Conservation (phyloP, 768 basidiomycete species). For the Boletus pseudo-olivaceus region DNA sequence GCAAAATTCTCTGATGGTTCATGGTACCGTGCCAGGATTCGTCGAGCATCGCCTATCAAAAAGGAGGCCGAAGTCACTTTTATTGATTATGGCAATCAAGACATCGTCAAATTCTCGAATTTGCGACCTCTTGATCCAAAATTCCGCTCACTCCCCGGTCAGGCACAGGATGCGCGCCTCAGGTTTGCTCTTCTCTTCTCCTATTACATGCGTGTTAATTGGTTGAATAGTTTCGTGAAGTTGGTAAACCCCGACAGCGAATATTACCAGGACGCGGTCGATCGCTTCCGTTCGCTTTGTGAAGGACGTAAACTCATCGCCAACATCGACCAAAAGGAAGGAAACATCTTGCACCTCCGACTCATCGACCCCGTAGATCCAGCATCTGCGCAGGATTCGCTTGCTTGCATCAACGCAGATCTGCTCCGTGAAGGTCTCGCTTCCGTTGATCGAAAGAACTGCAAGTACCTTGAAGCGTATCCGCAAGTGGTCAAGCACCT, state of each 20-base stretch:
- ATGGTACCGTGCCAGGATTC: conserved; percentile 96
- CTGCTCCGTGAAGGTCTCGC: conserved; percentile 87
- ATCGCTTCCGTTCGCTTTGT: conserved; percentile 79
- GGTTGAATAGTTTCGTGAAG: conserved; percentile 70
- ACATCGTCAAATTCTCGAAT: conserved; percentile 75
- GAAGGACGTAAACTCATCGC: conserved; percentile 96
- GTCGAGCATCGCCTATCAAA: conserved; percentile 80
- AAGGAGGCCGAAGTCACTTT: conserved; percentile 94
- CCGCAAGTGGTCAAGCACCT: conserved; percentile 65
- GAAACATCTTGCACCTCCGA: conserved; percentile 75
- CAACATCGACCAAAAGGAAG: conserved; percentile 89
- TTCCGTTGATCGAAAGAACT: conserved; percentile 70
- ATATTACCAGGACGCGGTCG: conserved; percentile 79
- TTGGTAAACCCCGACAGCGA: conserved; percentile 79
- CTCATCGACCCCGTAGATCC: conserved; percentile 88
- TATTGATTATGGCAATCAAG: conserved; percentile 95
- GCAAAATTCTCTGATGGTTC: conserved; percentile 92
- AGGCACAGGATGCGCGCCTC: conserved; percentile 92
- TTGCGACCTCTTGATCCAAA: conserved; percentile 86
- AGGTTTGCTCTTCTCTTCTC: conserved; percentile 44
- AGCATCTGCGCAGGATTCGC: conserved; percentile 58
- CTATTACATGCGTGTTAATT: background rate
- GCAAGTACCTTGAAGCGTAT: conserved; percentile 69
- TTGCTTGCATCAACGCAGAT: conserved; percentile 84
- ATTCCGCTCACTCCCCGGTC: conserved; percentile 87